Evolutionary conservation across 1,139 yeast species (phyloP).

Genomic region (Geotrichum carabidarum): DNA sequence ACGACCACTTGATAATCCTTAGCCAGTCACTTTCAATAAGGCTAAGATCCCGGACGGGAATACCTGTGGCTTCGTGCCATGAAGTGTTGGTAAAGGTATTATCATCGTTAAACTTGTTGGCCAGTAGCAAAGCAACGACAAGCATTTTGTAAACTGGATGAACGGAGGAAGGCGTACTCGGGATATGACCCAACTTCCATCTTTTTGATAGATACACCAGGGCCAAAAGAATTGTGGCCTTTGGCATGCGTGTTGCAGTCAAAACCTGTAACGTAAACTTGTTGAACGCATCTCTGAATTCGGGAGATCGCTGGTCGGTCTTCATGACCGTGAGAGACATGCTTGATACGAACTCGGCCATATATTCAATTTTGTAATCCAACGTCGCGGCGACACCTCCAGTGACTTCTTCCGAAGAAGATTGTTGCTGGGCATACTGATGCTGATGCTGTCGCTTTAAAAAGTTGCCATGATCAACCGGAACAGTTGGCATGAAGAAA

Average conservation of each 20-base stretch:
- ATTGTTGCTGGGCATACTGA: conserved; percentile 23
- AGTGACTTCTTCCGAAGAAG: conserved; percentile 32
- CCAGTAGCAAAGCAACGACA: conserved; percentile 68
- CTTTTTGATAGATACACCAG: conserved; percentile 62
- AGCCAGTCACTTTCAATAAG: conserved; percentile 73
- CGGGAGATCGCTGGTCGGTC: conserved; percentile 26
- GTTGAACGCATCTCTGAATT: conserved; percentile 50
- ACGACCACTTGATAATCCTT: conserved; percentile 33
- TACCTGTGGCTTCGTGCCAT: conserved; percentile 92
- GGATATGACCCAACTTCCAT: conserved; percentile 35
- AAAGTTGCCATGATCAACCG: conserved; percentile 24
- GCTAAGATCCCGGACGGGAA: conserved; percentile 59
- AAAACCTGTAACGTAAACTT: conserved; percentile 62
- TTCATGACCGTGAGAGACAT: conserved; percentile 57
- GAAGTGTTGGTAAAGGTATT: conserved; percentile 92
- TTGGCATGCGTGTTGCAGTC: conserved; percentile 85
- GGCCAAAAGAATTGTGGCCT: conserved; percentile 71
- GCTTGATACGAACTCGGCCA: conserved; percentile 71
- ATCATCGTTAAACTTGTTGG: conserved; percentile 93
- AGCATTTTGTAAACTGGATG: conserved; percentile 49
- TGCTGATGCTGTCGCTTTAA: conserved; percentile 19
- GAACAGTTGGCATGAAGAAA: conserved; percentile 26
- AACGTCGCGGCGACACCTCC: conserved; percentile 76
- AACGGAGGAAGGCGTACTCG: conserved; percentile 30
- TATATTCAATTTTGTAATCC: conserved; percentile 69